Conservation (phyloP, 108 stramenopile species). For the Cylindrotheca closterium region DNA sequence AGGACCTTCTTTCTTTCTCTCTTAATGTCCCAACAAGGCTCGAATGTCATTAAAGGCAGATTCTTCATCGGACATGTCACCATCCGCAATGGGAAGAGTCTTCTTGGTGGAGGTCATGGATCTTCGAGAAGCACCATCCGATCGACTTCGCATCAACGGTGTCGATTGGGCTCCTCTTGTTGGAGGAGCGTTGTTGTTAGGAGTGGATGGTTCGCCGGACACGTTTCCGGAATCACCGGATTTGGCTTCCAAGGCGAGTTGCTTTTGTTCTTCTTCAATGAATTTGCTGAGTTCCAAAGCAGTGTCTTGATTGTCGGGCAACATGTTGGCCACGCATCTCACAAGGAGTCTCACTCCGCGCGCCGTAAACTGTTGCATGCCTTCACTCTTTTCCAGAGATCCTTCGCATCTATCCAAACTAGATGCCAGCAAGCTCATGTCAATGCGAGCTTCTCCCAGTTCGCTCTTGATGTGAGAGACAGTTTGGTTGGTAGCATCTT, state of each 20-base stretch:
- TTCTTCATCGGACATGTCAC: neutral
- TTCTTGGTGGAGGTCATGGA: neutral
- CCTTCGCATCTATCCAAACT: slow-evolving; percentile 32
- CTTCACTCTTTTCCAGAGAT: slow-evolving; percentile 10
- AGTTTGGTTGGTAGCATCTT: slow-evolving; percentile 52
- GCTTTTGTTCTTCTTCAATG: slow-evolving; percentile 34
- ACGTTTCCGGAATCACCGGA: slow-evolving; percentile 3
- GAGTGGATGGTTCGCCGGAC: neutral
- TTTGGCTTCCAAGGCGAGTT: neutral
- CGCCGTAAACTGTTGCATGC: slow-evolving; percentile 27
- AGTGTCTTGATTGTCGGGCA: slow-evolving; percentile 31
- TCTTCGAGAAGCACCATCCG: neutral
- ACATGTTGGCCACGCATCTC: slow-evolving; percentile 34
- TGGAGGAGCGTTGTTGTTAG: neutral
- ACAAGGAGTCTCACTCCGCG: slow-evolving; percentile 43
- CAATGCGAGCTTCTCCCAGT: slow-evolving; percentile 33
- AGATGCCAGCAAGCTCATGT: slow-evolving; percentile 16
- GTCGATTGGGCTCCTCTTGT: neutral
- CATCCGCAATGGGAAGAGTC: neutral
- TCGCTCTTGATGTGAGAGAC: slow-evolving; percentile 52
- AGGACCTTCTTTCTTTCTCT: no score
- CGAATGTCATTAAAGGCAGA: slow-evolving; percentile 7
- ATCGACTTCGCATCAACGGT: slow-evolving; percentile 1
- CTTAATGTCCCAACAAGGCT: slow-evolving; percentile 20
- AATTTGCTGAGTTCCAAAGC: slow-evolving; percentile 30